These are phyloP conservation scores for Trichoderma lentiforme DNA, from an alignment of 2,329 filamentous ascomycete genomes.

Conservation along the genomic window DNA sequence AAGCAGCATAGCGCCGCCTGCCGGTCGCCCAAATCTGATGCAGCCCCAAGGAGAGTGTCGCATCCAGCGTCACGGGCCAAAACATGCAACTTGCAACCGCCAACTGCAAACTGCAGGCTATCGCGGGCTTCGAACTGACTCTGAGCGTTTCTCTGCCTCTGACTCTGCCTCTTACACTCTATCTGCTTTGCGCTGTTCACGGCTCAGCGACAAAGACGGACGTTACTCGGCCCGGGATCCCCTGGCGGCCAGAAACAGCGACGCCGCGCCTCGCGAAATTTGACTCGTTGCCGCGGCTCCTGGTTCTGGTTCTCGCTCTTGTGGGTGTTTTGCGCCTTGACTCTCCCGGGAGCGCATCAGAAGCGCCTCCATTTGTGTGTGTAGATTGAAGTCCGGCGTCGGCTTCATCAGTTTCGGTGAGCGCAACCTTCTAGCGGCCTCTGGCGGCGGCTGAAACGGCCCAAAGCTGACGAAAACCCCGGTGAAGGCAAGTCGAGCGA, in stretches of 20 bases:
- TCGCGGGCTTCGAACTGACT: slow-evolving; percentile 13
- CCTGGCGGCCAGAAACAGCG: slow-evolving; percentile 9
- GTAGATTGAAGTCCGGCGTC: neutral
- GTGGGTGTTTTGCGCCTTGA: neutral
- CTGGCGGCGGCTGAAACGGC: neutral
- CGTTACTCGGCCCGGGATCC: neutral
- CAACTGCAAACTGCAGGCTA: slow-evolving; percentile 17
- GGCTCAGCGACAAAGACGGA: neutral
- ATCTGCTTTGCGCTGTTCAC: neutral
- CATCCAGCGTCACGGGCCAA: slow-evolving; percentile 29
- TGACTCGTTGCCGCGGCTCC: slow-evolving; percentile 11
- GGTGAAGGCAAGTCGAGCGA: neutral
- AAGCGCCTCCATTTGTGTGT: neutral
- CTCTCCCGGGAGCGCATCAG: neutral
- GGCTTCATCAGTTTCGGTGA: slow-evolving; percentile 17
- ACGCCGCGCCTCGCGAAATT: slow-evolving; percentile 15
- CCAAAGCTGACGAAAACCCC: slow-evolving; percentile 1
- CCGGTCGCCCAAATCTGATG: slow-evolving; percentile 12
- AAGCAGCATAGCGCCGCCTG: slow-evolving; percentile 9
- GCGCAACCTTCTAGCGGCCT: slow-evolving; percentile 3
- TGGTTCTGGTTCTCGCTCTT: neutral
- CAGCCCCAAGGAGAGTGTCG: slow-evolving; percentile 19
- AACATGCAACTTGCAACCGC: slow-evolving; percentile 24
- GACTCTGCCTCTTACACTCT: neutral
- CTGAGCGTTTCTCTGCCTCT: neutral